Evolutionary conservation across 805 yeast species (phyloP), one percentile per base, ranked within the genome.

Genomic region (Saccharomycopsis capsularis): DNA sequence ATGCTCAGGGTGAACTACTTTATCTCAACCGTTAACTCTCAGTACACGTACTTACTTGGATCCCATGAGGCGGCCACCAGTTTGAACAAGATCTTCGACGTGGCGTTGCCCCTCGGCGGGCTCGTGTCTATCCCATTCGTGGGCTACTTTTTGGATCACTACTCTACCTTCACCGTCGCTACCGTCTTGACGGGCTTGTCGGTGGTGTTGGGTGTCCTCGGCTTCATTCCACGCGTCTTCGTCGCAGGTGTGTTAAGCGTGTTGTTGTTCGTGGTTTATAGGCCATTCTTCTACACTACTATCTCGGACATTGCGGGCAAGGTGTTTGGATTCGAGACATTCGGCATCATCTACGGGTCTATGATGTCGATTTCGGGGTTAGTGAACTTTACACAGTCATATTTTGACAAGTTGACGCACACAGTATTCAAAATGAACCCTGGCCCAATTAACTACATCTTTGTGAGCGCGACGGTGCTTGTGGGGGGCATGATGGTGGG

Each of bases 251-350:
- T 85, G 39, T 41, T 75, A 1, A 95, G 95, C 3, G 84, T 91
- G 39, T 55, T 79, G 0, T 55, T 85, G 32, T 68, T 90, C 53
- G 96, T 87, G 7, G 71, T 85, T 2, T 89, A 85, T 66, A 75
- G 98, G 63, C 96, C 98, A 7, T 85, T 90, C 61, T 89, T 85
- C 61, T 91, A 90, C 66, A 90, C 98, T 1, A 85, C 95, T 1
- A 85, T 89, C 6, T 84, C 95, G 1, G 97, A 91, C 65, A 86
- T 82, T 62, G 76, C 88, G 59, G 95, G 95, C 25, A 90, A 90
- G 62, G 91, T 90, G 25, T 90, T 91, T 68, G 98, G 98, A 0
- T 90, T 85, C 64, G 82, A 80, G 48, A 89, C 95, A 1, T 90
- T 91, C 66, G 97, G 97, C 35, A 85, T 89, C 2, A 82, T 91